Base-by-base conservation (phyloP, 352 stramenopile species). In the Phytophthora europaea region DNA sequence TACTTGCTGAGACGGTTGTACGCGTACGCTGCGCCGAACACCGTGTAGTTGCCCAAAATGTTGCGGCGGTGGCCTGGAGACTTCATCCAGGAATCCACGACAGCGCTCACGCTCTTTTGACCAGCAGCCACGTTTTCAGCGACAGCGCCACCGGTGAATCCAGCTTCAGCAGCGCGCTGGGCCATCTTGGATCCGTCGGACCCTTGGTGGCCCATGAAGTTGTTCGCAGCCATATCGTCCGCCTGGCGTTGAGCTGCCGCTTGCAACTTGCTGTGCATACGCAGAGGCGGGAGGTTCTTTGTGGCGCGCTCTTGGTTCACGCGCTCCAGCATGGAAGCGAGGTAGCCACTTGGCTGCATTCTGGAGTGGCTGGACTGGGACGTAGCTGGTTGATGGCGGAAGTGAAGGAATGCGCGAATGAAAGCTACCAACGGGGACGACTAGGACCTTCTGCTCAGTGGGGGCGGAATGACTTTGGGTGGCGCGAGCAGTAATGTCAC, bases 11-110 rank as follows among this genome's bases (percentile, higher is more conserved):
- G 20, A 0, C 59, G 15, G 52, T 72, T 80, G 72, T 72, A 74
- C 1, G 75, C 70, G 45, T 79, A 81, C 8, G 66, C 71, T 22
- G 67, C 67, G 22, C 75, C 75, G 53, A 81, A 81, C 22, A 78
- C 59, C 4, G 66, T 81, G 62, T 79, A 81, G 16, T 67, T 48
- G 20, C 61, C 61, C 28, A 89, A 52, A 53, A 89, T 78, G 48
- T 86, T 88, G 26, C 53, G 55, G 22, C 72, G 70, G 57, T 88
- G 81, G 28, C 81, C 81, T 9, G 67, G 23, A 26, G 81, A 88
- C 58, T 80, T 79, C 79, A 88, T 88, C 81, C 81, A 89, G 50
- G 79, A 78, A 23, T 79, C 61, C 50, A 89, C 80, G 22, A 87
- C 81, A 15, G 59, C 65, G 9, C 64, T 54, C 54, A 87, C 78